Evolutionary conservation across 805 yeast species (phyloP), one percentile per base, ranked within the genome.

Genomic region (Saccharomycopsis guyanensis): DNA sequence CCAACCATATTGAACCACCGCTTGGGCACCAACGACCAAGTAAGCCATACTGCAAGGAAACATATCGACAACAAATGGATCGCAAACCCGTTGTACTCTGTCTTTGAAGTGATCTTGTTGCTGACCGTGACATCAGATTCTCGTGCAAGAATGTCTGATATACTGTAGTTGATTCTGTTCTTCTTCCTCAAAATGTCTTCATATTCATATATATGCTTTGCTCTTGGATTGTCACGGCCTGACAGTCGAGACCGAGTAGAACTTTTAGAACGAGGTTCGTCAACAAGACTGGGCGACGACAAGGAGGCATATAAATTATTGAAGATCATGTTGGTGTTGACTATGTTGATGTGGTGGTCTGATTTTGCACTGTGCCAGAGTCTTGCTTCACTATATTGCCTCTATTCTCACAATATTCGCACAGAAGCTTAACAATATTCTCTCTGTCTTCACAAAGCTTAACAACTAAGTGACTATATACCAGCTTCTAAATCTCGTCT

Each of bases 1-100:
- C 78, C 80, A 25, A 77, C 53, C 6, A 56, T 55, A 47, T 77
- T 70, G 36, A 83, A 72, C 31, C 73, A 56, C n/a, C 57, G 51
- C 33, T 75, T 74, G 0, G 97, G 97, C 0, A 79, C 57, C 3
- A 83, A 57, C 1, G 95, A 76, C 97, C 97, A 91, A 3, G 75
- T 50, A 1, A 80, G 53, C 72, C 85, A 84, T 3, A 74, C 62
- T 2, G 70, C 47, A 22, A 86, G 68, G 0, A 75, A 69, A 1
- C 79, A 63, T 0, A 81, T 71, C 13, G 83, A 73, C 0, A 86
- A 69, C 3, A 87, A 80, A 59, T 85, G 86, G 18, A 83, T 71
- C 29, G 91, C 86, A 64, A 88, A 93, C 8, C 97, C 96, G 56
- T 76, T 80, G 63, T 91, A 93, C 57, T 91, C 97, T 0, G 82